Percentiles rank a stretch among this genome's conserved stretches.
Evolutionary conservation across 78 protist genomes (phyloP).

Genomic region (Cavenderia fasciculata): DNA sequence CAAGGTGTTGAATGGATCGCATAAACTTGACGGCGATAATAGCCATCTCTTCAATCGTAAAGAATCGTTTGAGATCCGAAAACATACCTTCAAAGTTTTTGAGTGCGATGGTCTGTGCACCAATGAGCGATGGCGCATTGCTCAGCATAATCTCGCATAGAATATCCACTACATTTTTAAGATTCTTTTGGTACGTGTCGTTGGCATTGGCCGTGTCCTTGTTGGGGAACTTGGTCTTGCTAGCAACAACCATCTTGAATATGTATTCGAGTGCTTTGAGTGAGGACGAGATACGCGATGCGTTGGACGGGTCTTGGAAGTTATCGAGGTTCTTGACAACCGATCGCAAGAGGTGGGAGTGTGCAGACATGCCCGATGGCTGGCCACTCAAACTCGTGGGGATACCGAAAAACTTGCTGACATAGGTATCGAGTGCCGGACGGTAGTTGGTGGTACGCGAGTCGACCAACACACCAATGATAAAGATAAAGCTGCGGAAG

Average conservation of each 20-base stretch:
- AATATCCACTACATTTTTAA: slow-evolving; percentile 61
- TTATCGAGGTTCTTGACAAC: slow-evolving; percentile 69
- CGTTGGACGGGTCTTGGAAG: slow-evolving; percentile 63
- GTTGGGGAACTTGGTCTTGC: slow-evolving; percentile 27
- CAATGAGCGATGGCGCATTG: slow-evolving; percentile 49
- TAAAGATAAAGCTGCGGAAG: slow-evolving; percentile 38
- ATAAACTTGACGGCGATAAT: slow-evolving; percentile 61
- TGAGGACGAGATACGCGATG: slow-evolving; percentile 45
- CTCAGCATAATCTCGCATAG: slow-evolving; percentile 72
- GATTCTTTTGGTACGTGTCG: slow-evolving; percentile 45
- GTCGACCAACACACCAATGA: slow-evolving; percentile 63
- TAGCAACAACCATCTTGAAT: slow-evolving; percentile 66
- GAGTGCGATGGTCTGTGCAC: slow-evolving; percentile 67
- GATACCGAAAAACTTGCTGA: slow-evolving; percentile 41
- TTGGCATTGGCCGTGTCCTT: slow-evolving; percentile 12
- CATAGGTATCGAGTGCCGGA: slow-evolving; percentile 60
- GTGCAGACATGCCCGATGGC: slow-evolving; percentile 38
- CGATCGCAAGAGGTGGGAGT: slow-evolving; percentile 53
- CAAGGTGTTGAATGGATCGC: slow-evolving; percentile 52
- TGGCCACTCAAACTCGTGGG: neutral
- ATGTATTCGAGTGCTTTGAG: slow-evolving; percentile 62
- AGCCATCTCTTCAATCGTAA: slow-evolving; percentile 67
- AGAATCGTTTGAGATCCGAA: slow-evolving; percentile 55
- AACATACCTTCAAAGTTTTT: slow-evolving; percentile 68
- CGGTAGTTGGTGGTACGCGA: slow-evolving; percentile 43